Conservation (phyloP, 805 yeast species). For the Teunomyces aglyptinius region DNA sequence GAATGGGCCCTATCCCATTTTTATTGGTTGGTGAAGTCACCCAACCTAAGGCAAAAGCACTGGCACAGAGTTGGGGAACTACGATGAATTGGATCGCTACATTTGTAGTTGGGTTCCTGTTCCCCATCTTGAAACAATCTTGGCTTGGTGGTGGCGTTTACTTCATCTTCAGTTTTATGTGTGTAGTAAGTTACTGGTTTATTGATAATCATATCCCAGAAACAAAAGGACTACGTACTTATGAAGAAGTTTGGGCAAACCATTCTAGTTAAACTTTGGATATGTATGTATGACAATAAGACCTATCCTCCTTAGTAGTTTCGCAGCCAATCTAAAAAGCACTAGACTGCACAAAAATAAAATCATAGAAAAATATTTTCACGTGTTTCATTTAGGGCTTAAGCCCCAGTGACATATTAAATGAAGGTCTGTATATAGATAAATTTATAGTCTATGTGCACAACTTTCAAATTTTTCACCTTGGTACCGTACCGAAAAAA, state of each 20-base stretch:
- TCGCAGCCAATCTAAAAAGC: not conserved
- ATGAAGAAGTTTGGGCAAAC: constrained; percentile 65
- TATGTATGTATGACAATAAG: not conserved
- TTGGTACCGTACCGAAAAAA: constrained; percentile 6
- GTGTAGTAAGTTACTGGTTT: constrained; percentile 50
- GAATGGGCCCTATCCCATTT: constrained; percentile 95
- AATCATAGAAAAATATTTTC: not conserved
- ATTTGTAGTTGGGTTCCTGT: constrained; percentile 72
- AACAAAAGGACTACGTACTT: constrained; percentile 62
- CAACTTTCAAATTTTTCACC: constrained; percentile 4
- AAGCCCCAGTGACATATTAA: not conserved
- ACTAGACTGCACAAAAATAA: not conserved
- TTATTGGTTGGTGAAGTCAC: constrained; percentile 85
- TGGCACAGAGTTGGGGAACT: constrained; percentile 92
- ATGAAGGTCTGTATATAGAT: not conserved
- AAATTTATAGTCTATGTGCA: not conserved
- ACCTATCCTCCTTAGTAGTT: not conserved
- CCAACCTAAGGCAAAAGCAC: constrained; percentile 71
- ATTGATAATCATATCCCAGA: constrained; percentile 61
- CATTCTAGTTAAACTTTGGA: not conserved
- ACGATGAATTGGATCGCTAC: constrained; percentile 90
- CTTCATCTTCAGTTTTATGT: constrained; percentile 62
- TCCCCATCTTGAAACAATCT: constrained; percentile 65
- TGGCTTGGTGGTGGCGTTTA: constrained; percentile 77
- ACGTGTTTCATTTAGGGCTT: not conserved